Evolutionary conservation across 2,329 filamentous ascomycete species (phyloP).

Genomic region (Calonectria hawksworthii): DNA sequence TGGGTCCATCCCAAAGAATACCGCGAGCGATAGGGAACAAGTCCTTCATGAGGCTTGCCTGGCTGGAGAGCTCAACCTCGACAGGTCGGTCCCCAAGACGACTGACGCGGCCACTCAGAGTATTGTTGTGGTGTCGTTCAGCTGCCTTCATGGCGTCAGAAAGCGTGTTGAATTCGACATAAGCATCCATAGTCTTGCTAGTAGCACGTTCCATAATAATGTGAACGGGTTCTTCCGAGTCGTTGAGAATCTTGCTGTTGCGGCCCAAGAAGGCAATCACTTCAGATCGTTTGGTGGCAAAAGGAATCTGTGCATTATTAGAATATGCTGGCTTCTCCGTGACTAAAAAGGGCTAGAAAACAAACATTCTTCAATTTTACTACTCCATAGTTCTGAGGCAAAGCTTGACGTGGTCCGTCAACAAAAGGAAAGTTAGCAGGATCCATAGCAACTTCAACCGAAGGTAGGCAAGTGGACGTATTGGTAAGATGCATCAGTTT

Average conservation of each 20-base stretch:
- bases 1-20: conserved; percentile 66
- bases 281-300: conserved; percentile 65
- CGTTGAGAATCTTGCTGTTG: conserved; percentile 68
- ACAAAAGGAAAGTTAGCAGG: conserved; percentile 62
- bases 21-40: conserved; percentile 72
- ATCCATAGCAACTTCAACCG: conserved; percentile 52
- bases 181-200: conserved; percentile 73
- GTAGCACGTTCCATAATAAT: conserved; percentile 76
- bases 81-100: conserved; percentile 71
- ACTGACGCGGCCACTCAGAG: conserved; percentile 55
- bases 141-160: conserved; percentile 68
- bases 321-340: background rate
- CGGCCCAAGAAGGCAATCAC: conserved; percentile 72
- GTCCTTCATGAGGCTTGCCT: conserved; percentile 70
- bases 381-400: conserved; percentile 56
- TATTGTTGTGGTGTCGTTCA: conserved; percentile 59
- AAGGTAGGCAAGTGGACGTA: conserved; percentile 51
- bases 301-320: conserved; percentile 66
- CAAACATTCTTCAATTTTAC: conserved; percentile 66
- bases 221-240: conserved; percentile 69
- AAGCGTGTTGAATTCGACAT: conserved; percentile 68
- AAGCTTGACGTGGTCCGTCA: conserved; percentile 52
- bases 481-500: conserved; percentile 55
- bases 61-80: conserved; percentile 69
- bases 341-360: conserved; percentile 8